phyloP scores from a whole-genome alignment of 345 rosid genomes.

The Rhodomyrtus tomentosa region DNA sequence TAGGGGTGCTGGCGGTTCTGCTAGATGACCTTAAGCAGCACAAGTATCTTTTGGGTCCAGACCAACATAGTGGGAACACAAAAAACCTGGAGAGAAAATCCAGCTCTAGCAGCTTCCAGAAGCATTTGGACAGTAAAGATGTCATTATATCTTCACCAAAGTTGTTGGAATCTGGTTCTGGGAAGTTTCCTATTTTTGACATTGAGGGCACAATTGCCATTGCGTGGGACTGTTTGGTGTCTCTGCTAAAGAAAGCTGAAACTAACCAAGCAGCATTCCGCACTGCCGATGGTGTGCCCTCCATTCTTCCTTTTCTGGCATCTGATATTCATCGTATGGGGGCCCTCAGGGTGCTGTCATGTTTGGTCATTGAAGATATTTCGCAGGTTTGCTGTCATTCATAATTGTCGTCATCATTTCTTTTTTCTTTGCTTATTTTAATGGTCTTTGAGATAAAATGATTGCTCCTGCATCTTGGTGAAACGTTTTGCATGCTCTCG shows the following conservation, averaged over 20 bases:
- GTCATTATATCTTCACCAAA: conserved; percentile 84
- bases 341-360: conserved; percentile 80
- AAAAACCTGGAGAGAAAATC: conserved; percentile 52
- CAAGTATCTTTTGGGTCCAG: conserved; percentile 73
- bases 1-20: conserved; percentile 91
- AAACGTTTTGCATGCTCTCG: background rate
- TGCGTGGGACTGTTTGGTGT: conserved; percentile 95
- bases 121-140: conserved; percentile 75
- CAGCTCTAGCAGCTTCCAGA: conserved; percentile 72
- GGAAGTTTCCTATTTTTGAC: conserved; percentile 77
- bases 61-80: conserved; percentile 27
- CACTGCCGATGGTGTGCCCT: conserved; percentile 71
- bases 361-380: conserved; percentile 89
- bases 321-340: conserved; percentile 79
- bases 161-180: conserved; percentile 77
- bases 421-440: background rate
- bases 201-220: conserved; percentile 62
- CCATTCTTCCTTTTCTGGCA: conserved; percentile 82
- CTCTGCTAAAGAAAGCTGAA: conserved; percentile 93
- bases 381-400: conserved; percentile 41
- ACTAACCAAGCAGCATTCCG: conserved; percentile 82
- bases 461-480: background rate
- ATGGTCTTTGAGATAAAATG: background rate
- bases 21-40: conserved; percentile 94
- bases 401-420: background rate